These are phyloP conservation scores for Trichocomaceae sp. DNA, from an alignment of 2,329 filamentous ascomycete genomes.

Conservation along the genomic window DNA sequence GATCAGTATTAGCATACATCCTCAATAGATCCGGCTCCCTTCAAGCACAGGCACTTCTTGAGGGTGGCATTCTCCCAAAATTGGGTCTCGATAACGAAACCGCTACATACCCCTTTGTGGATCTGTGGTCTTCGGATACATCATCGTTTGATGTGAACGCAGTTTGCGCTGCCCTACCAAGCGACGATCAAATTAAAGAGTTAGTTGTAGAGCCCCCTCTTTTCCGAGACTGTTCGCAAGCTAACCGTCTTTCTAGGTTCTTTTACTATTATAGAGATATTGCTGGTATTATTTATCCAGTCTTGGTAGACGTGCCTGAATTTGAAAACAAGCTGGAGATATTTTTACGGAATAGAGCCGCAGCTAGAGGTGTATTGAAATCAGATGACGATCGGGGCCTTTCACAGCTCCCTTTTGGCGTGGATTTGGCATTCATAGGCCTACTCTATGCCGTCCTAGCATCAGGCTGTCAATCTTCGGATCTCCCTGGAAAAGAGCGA, in stretches of 20 bases:
- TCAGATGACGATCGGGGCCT: constrained; percentile 34
- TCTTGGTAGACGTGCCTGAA: constrained; percentile 49
- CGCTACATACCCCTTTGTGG: constrained; percentile 59
- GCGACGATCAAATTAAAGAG: constrained; percentile 50
- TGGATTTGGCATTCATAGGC: constrained; percentile 53
- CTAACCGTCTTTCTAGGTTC: constrained; percentile 33
- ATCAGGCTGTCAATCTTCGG: constrained; percentile 56
- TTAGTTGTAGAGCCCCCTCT: constrained; percentile 14
- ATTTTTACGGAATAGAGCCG: constrained; percentile 48
- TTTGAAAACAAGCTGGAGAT: constrained; percentile 51
- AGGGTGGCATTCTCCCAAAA: constrained; percentile 56
- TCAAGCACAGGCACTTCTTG: constrained; percentile 49
- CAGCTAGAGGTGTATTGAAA: constrained; percentile 38
- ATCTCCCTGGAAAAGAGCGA: constrained; percentile 51
- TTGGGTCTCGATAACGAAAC: constrained; percentile 59
- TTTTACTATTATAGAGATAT: constrained; percentile 54
- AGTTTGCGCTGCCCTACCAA: constrained; percentile 53
- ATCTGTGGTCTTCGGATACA: constrained; percentile 57
- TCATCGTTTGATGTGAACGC: constrained; percentile 52
- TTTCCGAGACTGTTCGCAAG: not conserved
- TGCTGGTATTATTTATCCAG: constrained; percentile 55
- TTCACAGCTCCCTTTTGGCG: constrained; percentile 53
- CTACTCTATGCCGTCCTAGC: constrained; percentile 57
- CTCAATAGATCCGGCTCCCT: constrained; percentile 46
- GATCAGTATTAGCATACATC: constrained; percentile 57